A percentile compares a stretch with the other conserved stretches of the same genome.
phyloP scores from a whole-genome alignment of 371 early-diverging fungal species.

The Rhizomucor pusillus region DNA sequence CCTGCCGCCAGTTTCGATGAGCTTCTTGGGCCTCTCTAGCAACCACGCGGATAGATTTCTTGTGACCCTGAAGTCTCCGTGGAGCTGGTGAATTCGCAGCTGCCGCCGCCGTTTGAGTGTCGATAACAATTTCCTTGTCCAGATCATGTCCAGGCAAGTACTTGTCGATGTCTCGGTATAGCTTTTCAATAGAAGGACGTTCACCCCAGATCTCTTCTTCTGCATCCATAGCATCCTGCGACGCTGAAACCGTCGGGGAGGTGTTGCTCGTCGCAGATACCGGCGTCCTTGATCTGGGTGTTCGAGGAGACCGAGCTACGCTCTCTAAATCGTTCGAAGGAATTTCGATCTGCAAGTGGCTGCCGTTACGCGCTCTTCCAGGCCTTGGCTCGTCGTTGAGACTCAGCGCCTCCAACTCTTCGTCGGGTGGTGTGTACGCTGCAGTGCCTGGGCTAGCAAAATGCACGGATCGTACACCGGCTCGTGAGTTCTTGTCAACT shows the following conservation, averaged over 20 bases:
- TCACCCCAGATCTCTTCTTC: conserved; percentile 59
- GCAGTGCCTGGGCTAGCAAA: conserved; percentile 6
- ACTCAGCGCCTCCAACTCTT: conserved; percentile 4
- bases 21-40: conserved; percentile 61
- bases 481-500: background rate
- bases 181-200: conserved; percentile 71
- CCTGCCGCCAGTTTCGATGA: conserved; percentile 40
- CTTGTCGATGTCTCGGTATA: conserved; percentile 72
- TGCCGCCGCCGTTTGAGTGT: conserved; percentile 8
- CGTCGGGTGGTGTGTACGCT: conserved; percentile 1
- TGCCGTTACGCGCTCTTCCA: background rate
- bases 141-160: conserved; percentile 81
- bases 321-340: conserved; percentile 8
- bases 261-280: conserved; percentile 9
- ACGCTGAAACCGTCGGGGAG: conserved; percentile 5
- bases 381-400: conserved; percentile 5
- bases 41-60: conserved; percentile 61
- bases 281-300: conserved; percentile 11
- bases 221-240: conserved; percentile 14
- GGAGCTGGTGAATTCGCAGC: conserved; percentile 16
- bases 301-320: conserved; percentile 12
- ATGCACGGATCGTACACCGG: conserved; percentile 8
- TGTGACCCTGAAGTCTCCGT: conserved; percentile 39
- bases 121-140: conserved; percentile 75
- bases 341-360: conserved; percentile 19